Conservation (phyloP, 1,284 basidiomycete genomes). For the Ceratobasidium sp. region DNA sequence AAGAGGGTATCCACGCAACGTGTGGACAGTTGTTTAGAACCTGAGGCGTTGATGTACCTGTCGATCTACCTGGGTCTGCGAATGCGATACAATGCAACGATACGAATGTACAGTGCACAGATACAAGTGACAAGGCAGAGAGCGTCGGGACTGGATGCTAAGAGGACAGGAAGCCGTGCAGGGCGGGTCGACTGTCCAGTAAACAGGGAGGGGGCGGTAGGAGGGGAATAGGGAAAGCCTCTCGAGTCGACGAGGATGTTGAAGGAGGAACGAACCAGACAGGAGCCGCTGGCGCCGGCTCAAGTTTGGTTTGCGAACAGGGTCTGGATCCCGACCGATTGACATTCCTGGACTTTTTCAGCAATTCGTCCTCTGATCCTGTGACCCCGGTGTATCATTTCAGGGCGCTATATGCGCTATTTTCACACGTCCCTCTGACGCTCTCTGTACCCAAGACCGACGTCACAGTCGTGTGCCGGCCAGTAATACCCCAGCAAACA, state of each 20-base stretch:
- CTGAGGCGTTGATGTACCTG: neutral
- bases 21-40: neutral
- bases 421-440: neutral
- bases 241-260: neutral
- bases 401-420: neutral
- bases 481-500: no score
- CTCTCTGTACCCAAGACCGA: no score
- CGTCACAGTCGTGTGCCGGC: no score
- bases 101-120: neutral
- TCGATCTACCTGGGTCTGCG: neutral
- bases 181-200: neutral
- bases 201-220: neutral
- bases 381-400: neutral
- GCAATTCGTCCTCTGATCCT: constrained; percentile 12
- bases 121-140: neutral
- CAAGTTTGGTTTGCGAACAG: constrained; percentile 33
- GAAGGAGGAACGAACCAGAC: neutral
- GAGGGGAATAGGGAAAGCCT: neutral
- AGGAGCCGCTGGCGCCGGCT: neutral
- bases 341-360: constrained; percentile 27
- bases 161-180: neutral
- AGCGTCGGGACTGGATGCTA: neutral
- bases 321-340: constrained; percentile 19
- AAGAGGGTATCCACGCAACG: neutral
- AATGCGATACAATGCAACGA: neutral